Conservation (phyloP, 2,329 filamentous ascomycete genomes). For the Sporothrix mexicana region DNA sequence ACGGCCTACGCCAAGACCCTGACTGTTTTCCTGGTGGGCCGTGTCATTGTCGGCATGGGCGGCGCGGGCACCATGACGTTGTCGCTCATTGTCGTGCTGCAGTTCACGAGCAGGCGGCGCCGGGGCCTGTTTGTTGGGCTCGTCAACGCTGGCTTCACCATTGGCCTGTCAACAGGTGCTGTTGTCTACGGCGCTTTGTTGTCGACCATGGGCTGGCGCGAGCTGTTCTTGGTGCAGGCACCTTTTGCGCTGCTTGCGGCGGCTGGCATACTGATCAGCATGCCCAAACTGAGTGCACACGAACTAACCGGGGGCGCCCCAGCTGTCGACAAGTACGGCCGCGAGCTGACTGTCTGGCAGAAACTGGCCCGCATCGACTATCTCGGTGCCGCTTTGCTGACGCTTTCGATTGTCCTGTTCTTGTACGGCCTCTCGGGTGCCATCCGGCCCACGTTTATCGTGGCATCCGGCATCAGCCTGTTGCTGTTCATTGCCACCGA, state of each 20-base stretch:
- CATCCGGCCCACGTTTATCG: constrained; percentile 64
- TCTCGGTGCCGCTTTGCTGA: constrained; percentile 65
- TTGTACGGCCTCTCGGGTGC: constrained; percentile 71
- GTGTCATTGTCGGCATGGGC: constrained; percentile 71
- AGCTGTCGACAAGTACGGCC: neutral
- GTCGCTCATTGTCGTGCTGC: constrained; percentile 76
- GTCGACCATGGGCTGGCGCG: constrained; percentile 69
- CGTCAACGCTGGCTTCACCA: constrained; percentile 65
- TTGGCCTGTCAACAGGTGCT: constrained; percentile 44
- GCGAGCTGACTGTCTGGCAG: constrained; percentile 49
- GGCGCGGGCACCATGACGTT: constrained; percentile 75
- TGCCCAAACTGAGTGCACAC: constrained; percentile 56
- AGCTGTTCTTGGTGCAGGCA: constrained; percentile 74
- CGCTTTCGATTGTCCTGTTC: constrained; percentile 69
- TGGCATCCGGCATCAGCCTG: constrained; percentile 60
- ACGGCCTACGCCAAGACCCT: constrained; percentile 67
- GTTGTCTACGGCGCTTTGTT: constrained; percentile 45
- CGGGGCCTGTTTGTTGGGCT: constrained; percentile 76
- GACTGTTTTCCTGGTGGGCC: constrained; percentile 68
- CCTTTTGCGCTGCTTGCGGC: constrained; percentile 68
- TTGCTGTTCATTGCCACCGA: constrained; percentile 68
- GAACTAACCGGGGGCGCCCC: constrained; percentile 25
- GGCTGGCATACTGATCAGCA: constrained; percentile 65
- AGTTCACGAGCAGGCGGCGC: constrained; percentile 69
- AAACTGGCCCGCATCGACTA: constrained; percentile 76